Evolutionary conservation across 805 yeast genomes (phyloP).

Genomic region (Saturnispora halmiae): DNA sequence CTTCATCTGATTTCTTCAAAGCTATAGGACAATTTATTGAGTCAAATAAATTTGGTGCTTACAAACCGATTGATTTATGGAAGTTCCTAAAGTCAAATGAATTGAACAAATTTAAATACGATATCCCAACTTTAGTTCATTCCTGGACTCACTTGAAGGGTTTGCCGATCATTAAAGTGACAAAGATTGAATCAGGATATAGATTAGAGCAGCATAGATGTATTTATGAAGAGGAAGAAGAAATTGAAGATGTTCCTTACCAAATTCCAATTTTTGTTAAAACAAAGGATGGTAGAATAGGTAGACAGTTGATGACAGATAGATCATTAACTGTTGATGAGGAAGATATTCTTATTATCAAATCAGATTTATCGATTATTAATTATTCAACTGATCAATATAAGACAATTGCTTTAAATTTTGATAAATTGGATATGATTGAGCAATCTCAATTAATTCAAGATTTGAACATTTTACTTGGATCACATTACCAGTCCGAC

Average conservation of each 20-base stretch:
- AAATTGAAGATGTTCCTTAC: slow-evolving; percentile 48
- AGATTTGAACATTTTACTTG: slow-evolving; percentile 34
- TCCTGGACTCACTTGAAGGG: slow-evolving; percentile 59
- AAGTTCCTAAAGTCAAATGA: slow-evolving; percentile 25
- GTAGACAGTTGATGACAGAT: slow-evolving; percentile 37
- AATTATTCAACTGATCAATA: slow-evolving; percentile 32
- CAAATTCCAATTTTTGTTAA: slow-evolving; percentile 51
- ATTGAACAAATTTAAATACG: slow-evolving; percentile 28
- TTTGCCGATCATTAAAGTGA: slow-evolving; percentile 53
- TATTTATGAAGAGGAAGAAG: slow-evolving; percentile 21
- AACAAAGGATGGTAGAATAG: slow-evolving; percentile 28
- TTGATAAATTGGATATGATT: slow-evolving; percentile 20
- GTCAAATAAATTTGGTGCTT: slow-evolving; percentile 28
- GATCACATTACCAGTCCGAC: slow-evolving; percentile 26
- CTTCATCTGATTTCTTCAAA: slow-evolving; percentile 25
- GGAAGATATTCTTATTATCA: slow-evolving; percentile 28
- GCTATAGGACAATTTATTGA: slow-evolving; percentile 34
- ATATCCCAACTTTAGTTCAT: slow-evolving; percentile 42
- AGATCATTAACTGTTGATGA: slow-evolving; percentile 25
- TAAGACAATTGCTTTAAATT: slow-evolving; percentile 20
- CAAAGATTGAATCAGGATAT: slow-evolving; percentile 26
- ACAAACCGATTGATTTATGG: slow-evolving; percentile 51
- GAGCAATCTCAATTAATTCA: slow-evolving; percentile 32
- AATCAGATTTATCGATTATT: slow-evolving; percentile 40
- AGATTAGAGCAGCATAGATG: slow-evolving; percentile 36